Conservation (phyloP, 2,329 filamentous ascomycete genomes). For the Fusarium haematococcum region DNA sequence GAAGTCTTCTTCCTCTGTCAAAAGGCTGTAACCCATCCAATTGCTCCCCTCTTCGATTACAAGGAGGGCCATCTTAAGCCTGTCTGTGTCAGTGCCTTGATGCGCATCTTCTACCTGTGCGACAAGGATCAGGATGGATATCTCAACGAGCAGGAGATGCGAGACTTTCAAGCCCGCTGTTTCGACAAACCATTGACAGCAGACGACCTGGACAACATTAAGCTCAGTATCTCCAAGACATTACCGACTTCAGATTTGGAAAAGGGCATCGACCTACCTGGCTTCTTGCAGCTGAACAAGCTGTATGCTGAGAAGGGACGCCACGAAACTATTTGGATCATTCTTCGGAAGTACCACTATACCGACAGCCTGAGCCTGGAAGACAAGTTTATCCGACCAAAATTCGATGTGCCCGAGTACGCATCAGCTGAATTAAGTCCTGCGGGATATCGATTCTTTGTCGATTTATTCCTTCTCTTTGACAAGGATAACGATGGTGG, state of each 20-base stretch:
- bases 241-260: conserved; percentile 72
- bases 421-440: conserved; percentile 95
- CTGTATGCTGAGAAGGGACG: conserved; percentile 97
- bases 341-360: conserved; percentile 93
- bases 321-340: conserved; percentile 98
- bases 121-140: conserved; percentile 97
- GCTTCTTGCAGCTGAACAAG: conserved; percentile 92
- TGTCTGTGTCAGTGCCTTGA: conserved; percentile 85
- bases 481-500: conserved; percentile 98
- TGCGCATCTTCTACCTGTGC: conserved; percentile 93
- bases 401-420: conserved; percentile 92
- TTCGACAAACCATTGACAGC: conserved; percentile 88
- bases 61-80: conserved; percentile 93
- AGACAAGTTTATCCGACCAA: conserved; percentile 91
- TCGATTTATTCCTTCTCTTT: conserved; percentile 93
- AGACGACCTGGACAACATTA: conserved; percentile 91
- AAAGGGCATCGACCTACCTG: conserved; percentile 81
- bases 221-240: conserved; percentile 81
- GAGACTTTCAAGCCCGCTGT: conserved; percentile 89
- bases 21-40: conserved; percentile 96
- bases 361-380: conserved; percentile 94
- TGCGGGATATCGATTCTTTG: conserved; percentile 95
- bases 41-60: conserved; percentile 95
- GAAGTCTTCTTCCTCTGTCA: conserved; percentile 98
- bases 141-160: conserved; percentile 89